A percentile compares a stretch with the other conserved stretches of the same genome.
Evolutionary conservation across 306 rosid genomes (phyloP).

Genomic region (Vicia sativa): DNA sequence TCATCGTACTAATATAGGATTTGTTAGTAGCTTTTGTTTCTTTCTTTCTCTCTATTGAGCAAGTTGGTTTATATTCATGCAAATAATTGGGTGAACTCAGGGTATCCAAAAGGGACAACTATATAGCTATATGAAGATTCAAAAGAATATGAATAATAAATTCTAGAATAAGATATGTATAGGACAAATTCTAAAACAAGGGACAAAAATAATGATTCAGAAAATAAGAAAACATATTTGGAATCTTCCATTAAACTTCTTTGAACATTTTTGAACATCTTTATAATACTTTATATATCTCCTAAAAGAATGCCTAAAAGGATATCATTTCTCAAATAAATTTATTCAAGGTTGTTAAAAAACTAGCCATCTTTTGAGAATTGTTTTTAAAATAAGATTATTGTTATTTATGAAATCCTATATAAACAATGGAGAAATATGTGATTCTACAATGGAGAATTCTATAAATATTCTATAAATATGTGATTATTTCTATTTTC

Average conservation of each 20-base stretch:
- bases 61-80: constrained; percentile 1
- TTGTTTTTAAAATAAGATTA: too few relatives aligned
- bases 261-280: too few relatives aligned
- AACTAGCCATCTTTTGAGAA: too few relatives aligned
- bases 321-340: too few relatives aligned
- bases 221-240: neutral
- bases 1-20: constrained; percentile 2
- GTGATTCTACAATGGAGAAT: too few relatives aligned
- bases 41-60: neutral
- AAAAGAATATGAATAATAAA: constrained; percentile 28
- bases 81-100: neutral
- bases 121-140: constrained; percentile 16
- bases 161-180: neutral
- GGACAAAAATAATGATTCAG: neutral
- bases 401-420: too few relatives aligned
- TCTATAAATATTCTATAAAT: too few relatives aligned
- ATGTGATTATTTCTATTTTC: too few relatives aligned
- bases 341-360: too few relatives aligned
- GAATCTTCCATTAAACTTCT: constrained; percentile 1
- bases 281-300: too few relatives aligned
- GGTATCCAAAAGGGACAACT: constrained; percentile 17
- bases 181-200: constrained; percentile 17
- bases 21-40: neutral
- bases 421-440: too few relatives aligned
- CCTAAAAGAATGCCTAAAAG: too few relatives aligned